phyloP scores from a whole-genome alignment of 202 grass and related monocot species.

The Setaria viridis region DNA sequence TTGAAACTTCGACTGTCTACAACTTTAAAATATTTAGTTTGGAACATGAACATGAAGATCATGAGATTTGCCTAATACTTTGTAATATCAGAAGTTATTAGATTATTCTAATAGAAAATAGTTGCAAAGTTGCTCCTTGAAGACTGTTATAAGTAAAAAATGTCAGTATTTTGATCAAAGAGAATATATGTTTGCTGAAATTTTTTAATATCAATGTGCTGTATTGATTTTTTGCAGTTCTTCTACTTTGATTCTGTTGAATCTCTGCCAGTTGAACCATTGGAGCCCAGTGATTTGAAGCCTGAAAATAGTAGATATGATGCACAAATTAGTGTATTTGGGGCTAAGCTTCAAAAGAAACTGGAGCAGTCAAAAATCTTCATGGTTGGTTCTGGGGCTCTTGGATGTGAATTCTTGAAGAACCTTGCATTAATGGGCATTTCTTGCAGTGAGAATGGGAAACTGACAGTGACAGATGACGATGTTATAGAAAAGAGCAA shows the following conservation, averaged over 20 bases:
- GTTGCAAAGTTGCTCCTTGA: neutral
- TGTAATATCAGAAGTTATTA: neutral
- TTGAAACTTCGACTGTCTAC: neutral
- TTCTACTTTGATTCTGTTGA: conserved; percentile 97
- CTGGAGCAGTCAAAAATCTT: conserved; percentile 85
- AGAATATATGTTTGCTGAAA: conserved; percentile 14
- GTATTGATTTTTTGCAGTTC: conserved; percentile 63
- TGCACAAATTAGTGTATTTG: conserved; percentile 94
- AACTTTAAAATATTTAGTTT: neutral
- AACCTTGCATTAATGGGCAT: conserved; percentile 94
- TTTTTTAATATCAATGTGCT: conserved; percentile 8
- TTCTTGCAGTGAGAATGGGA: conserved; percentile 71
- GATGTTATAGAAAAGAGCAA: conserved; percentile 98
- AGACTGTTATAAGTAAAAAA: neutral
- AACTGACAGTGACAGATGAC: conserved; percentile 89
- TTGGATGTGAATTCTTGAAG: conserved; percentile 96
- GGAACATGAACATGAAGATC: neutral
- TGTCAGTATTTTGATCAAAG: neutral
- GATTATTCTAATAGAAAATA: neutral
- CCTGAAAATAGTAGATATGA: conserved; percentile 72
- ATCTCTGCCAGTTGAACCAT: conserved; percentile 78
- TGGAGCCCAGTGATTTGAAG: conserved; percentile 71
- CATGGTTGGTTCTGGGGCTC: conserved; percentile 92
- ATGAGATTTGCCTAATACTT: neutral
- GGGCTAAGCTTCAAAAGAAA: conserved; percentile 81